Evolutionary conservation across 345 rosid genomes (phyloP), one percentile per base, ranked within the genome.

Genomic region (Acer negundo): DNA sequence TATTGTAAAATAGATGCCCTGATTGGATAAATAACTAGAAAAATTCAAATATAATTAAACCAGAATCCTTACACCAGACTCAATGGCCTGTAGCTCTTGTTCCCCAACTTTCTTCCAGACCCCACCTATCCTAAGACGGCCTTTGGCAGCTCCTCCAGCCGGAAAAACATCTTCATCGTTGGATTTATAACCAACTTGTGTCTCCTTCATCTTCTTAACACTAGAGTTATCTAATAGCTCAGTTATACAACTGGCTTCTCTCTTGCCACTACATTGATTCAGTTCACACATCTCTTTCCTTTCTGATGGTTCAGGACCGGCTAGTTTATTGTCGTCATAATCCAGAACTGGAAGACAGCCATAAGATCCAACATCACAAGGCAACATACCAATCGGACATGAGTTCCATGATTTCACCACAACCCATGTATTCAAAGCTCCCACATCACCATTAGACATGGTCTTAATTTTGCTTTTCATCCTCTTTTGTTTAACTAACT

Each of bases 331-430:
- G 8, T 64, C 68, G 1, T 66, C 26, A 51, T 63, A 40, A 80
- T 82, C 91, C 24, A 95, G 95, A 74, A 77, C 77, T 66, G 99
- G 94, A 65, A 94, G 87, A 66, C 77, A 75, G 49, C 94, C 92
- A 8, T 95, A 90, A 76, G 87, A 89, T 7, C 92, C 92, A 19
- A 86, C 82, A 70, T 81, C 85, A 28, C 77, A 80, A 24, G 98
- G 97, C 89, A 94, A 66, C 89, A 84, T 91, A 53, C 99, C 97
- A 63, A 93, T 89, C 2, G 98, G 97, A 79, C 98, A 95, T 15
- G 97, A 87, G 75, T 85, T 93, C 97, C 98, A 94, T 0, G 91
- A 84, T 76, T 90, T 85, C 17, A 85, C 90, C 70, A 87, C 85
- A 38, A 71, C 81, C 98, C 97, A 93, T 80, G 85, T 79, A 59